Percentiles rank a stretch among this genome's conserved stretches.
These are phyloP conservation scores for Fusarium decemcellulare DNA, from an alignment of 2,329 filamentous ascomycete species.

Conservation along the genomic window DNA sequence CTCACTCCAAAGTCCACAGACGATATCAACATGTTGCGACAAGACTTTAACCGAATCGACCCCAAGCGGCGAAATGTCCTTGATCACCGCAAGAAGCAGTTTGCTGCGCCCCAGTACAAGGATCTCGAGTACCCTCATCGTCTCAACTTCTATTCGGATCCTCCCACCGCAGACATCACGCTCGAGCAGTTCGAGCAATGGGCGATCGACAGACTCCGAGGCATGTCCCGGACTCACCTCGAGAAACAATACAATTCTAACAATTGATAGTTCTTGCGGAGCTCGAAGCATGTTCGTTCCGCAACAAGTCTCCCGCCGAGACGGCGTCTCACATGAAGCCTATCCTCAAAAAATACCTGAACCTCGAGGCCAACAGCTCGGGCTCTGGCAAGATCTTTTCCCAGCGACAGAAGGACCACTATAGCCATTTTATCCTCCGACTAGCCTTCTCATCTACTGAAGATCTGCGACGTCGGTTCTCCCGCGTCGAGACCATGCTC, in stretches of 20 bases:
- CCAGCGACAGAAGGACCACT: conserved; percentile 95
- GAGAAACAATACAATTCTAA: conserved; percentile 10
- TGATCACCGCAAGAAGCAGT: conserved; percentile 89
- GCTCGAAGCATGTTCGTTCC: conserved; percentile 94
- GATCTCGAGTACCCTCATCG: conserved; percentile 86
- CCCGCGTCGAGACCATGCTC: conserved; percentile 88
- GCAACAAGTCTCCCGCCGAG: conserved; percentile 88
- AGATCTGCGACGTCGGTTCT: conserved; percentile 89
- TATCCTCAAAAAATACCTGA: conserved; percentile 88
- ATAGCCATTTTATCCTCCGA: conserved; percentile 96
- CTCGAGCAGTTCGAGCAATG: conserved; percentile 99
- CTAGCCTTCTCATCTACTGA: conserved; percentile 94
- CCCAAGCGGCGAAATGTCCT: conserved; percentile 83
- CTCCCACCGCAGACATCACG: conserved; percentile 94
- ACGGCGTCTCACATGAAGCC: conserved; percentile 87
- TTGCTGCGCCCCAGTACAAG: conserved; percentile 82
- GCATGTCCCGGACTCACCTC: conserved; percentile 59
- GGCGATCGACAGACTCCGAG: conserved; percentile 92
- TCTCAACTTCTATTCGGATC: conserved; percentile 91
- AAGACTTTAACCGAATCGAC: conserved; percentile 68
- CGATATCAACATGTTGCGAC: conserved; percentile 60
- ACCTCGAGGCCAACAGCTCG: conserved; percentile 82
- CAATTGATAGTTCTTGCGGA: conserved; percentile 79
- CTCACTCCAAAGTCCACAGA: conserved; percentile 16
- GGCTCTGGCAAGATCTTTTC: conserved; percentile 69